phyloP scores from a whole-genome alignment of 345 rosid genomes.

The Mallotus nudiflorus region DNA sequence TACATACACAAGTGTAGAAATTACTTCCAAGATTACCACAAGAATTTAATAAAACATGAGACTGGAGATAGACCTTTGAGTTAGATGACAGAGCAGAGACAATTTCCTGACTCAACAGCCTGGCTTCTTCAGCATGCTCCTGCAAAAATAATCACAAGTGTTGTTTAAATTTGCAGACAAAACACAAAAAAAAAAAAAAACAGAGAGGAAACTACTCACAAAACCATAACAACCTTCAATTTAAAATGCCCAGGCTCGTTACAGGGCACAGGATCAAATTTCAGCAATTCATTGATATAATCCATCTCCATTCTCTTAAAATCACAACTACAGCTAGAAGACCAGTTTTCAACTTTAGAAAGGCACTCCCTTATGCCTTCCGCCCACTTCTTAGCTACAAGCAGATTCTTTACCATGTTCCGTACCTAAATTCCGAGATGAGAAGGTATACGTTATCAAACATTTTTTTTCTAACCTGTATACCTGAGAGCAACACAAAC shows the following conservation, averaged over 20 bases:
- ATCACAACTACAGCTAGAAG: conserved; percentile 26
- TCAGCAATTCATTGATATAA: conserved; percentile 49
- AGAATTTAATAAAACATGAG: not conserved
- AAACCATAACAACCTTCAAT: conserved; percentile 62
- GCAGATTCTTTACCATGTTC: conserved; percentile 53
- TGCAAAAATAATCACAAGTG: conserved; percentile 27
- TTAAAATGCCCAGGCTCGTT: conserved; percentile 57
- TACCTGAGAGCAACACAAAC: conserved; percentile 19
- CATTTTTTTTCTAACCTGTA: conserved; percentile 4
- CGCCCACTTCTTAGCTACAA: conserved; percentile 65
- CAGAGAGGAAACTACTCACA: conserved; percentile 14
- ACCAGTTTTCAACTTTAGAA: conserved; percentile 49
- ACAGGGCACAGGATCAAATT: conserved; percentile 59
- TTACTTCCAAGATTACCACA: conserved; percentile 6
- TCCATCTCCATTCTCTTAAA: conserved; percentile 51
- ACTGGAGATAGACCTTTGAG: conserved; percentile 47
- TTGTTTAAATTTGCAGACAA: conserved; percentile 11
- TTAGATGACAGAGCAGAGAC: conserved; percentile 48
- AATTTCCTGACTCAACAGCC: conserved; percentile 53
- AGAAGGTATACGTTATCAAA: conserved; percentile 7
- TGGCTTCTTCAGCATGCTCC: conserved; percentile 69
- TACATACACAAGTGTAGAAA: not conserved
- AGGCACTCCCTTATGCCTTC: conserved; percentile 64
- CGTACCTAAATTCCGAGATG: conserved; percentile 57
- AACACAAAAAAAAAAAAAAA: conserved; percentile 10